phyloP scores from a whole-genome alignment of 2,329 filamentous ascomycete species.

The Talaromyces albobiverticillius region DNA sequence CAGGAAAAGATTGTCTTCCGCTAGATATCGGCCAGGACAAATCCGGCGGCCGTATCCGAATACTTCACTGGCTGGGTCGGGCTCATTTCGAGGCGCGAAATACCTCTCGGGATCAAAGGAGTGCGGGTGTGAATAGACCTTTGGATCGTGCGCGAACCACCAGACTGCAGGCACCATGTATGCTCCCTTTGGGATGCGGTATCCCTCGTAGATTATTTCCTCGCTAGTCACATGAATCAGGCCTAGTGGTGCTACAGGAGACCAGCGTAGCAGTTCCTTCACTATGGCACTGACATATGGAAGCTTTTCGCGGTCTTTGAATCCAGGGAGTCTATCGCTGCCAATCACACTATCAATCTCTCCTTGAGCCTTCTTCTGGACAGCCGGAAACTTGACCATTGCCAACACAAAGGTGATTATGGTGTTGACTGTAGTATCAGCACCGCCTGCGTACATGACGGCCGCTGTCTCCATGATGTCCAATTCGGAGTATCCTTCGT shows the following conservation, averaged over 20 bases:
- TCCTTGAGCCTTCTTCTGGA: not conserved
- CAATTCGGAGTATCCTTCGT: no score
- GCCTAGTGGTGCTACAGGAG: conserved; percentile 20
- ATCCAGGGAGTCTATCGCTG: not conserved
- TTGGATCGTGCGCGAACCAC: conserved; percentile 31
- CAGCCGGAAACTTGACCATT: not conserved
- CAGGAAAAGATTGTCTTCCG: conserved; percentile 39
- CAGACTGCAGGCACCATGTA: not conserved
- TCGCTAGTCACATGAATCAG: conserved; percentile 19
- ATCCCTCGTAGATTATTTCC: conserved; percentile 18
- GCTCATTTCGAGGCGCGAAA: conserved; percentile 30
- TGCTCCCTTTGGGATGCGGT: conserved; percentile 25
- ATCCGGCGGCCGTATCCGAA: conserved; percentile 42
- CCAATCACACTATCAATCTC: conserved; percentile 4
- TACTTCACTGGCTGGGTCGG: conserved; percentile 29
- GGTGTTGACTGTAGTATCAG: not conserved
- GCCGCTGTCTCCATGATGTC: conserved; percentile 41
- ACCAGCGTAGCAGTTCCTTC: conserved; percentile 29
- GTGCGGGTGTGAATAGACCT: conserved; percentile 30
- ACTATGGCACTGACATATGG: conserved; percentile 27
- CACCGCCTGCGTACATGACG: not conserved
- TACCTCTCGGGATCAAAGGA: conserved; percentile 40
- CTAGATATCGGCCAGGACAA: conserved; percentile 40
- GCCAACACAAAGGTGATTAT: not conserved
- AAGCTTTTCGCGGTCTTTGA: not conserved